These are phyloP conservation scores for Fonsecaea monophora DNA, from an alignment of 2,329 filamentous ascomycete species.

Conservation along the genomic window DNA sequence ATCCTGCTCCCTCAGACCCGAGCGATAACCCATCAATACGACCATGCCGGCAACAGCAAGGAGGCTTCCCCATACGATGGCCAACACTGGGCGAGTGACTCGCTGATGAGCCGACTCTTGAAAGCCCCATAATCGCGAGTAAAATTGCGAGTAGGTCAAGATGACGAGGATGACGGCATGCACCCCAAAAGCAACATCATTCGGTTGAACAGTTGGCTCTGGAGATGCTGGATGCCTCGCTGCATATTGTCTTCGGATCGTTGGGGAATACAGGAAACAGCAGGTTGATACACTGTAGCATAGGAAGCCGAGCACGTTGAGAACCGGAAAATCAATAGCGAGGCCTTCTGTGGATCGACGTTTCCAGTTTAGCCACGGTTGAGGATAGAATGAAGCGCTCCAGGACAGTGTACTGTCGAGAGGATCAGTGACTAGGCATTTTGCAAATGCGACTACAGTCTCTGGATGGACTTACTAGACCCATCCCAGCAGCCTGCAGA, in stretches of 20 bases:
- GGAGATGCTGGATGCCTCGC: conserved; percentile 74
- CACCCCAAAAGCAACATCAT: conserved; percentile 86
- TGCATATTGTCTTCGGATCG: conserved; percentile 83
- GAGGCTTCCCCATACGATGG: conserved; percentile 73
- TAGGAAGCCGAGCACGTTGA: conserved; percentile 69
- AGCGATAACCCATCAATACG: conserved; percentile 52
- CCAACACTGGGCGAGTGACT: conserved; percentile 68
- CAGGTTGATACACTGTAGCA: conserved; percentile 76
- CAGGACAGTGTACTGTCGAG: conserved; percentile 64
- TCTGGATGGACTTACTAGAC: conserved; percentile 60
- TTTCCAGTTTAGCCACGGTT: conserved; percentile 78
- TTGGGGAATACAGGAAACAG: conserved; percentile 78
- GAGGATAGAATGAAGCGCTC: conserved; percentile 92
- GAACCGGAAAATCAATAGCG: conserved; percentile 83
- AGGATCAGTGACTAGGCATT: conserved; percentile 5
- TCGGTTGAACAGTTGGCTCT: conserved; percentile 82
- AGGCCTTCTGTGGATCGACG: conserved; percentile 81
- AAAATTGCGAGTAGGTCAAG: conserved; percentile 79
- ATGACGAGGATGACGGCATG: conserved; percentile 78
- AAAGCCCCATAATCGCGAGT: conserved; percentile 76
- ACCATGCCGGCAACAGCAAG: conserved; percentile 49
- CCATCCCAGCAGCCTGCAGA: conserved; percentile 70
- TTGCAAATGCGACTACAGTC: background rate
- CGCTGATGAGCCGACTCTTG: conserved; percentile 61
- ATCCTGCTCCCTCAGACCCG: conserved; percentile 54